Evolutionary conservation across 768 basidiomycete species (phyloP).

Genomic region (Lactarius akahatsu): DNA sequence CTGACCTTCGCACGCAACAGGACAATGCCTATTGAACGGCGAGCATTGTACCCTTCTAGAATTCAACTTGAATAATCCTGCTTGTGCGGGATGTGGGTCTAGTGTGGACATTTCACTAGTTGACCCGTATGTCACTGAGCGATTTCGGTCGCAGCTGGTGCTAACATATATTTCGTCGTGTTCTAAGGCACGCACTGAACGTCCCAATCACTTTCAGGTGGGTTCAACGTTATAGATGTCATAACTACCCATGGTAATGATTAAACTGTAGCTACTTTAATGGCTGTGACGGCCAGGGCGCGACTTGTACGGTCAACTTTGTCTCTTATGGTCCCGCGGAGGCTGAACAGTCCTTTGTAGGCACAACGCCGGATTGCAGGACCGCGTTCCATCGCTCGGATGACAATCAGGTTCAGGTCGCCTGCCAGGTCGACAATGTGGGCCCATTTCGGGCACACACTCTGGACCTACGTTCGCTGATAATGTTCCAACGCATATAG

Average conservation of each 20-base stretch:
- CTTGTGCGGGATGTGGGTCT: constrained; percentile 45
- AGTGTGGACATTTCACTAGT: constrained; percentile 52
- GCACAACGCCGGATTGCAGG: constrained; percentile 3
- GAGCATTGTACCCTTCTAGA: constrained; percentile 50
- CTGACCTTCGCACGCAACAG: constrained; percentile 31
- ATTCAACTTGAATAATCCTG: constrained; percentile 47
- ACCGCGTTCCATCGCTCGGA: constrained; percentile 45
- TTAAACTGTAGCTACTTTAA: constrained; percentile 39
- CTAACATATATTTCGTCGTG: not conserved
- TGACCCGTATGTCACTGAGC: constrained; percentile 36
- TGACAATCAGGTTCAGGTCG: constrained; percentile 50
- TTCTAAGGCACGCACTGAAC: constrained; percentile 40
- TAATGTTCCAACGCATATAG: not conserved
- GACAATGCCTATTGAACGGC: constrained; percentile 45
- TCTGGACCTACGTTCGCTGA: not conserved
- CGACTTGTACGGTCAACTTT: constrained; percentile 40
- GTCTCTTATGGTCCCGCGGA: constrained; percentile 34
- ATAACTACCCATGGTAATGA: not conserved
- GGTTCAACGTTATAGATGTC: constrained; percentile 16
- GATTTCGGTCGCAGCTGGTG: not conserved
- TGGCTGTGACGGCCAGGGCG: constrained; percentile 47
- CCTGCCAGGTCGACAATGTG: constrained; percentile 47
- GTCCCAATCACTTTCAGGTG: constrained; percentile 44
- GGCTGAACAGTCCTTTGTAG: constrained; percentile 3
- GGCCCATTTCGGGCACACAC: constrained; percentile 28